Evolutionary conservation across 495 filamentous ascomycete species (phyloP).

Genomic region (Jackrogersella multiformis): DNA sequence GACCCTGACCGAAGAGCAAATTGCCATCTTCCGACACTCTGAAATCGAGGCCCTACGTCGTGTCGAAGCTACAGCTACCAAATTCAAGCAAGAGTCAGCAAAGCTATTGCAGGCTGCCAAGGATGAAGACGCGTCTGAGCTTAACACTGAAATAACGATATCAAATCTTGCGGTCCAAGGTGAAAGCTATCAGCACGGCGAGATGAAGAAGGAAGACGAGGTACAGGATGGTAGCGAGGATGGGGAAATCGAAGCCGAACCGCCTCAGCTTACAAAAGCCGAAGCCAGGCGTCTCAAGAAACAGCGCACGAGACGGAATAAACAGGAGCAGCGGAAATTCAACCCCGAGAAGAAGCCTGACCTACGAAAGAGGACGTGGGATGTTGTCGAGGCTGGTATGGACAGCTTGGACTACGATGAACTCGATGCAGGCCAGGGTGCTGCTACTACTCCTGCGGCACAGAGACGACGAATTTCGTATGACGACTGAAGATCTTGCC

Average conservation of each 20-base stretch:
- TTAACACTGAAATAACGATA: slow-evolving; percentile 1
- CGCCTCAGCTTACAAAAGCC: slow-evolving; percentile 42
- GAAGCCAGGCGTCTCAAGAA: slow-evolving; percentile 44
- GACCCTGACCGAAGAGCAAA: slow-evolving; percentile 91
- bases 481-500: slow-evolving; percentile 52
- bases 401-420: slow-evolving; percentile 64
- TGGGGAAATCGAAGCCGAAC: slow-evolving; percentile 43
- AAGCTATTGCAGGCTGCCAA: slow-evolving; percentile 22
- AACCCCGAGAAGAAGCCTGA: slow-evolving; percentile 60
- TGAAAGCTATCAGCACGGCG: slow-evolving; percentile 42
- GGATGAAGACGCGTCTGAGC: neutral
- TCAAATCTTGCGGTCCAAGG: neutral
- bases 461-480: slow-evolving; percentile 60
- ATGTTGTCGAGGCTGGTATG: slow-evolving; percentile 62
- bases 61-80: slow-evolving; percentile 43
- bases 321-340: slow-evolving; percentile 51
- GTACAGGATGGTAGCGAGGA: slow-evolving; percentile 42
- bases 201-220: slow-evolving; percentile 33
- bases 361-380: slow-evolving; percentile 67
- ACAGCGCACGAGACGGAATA: slow-evolving; percentile 43
- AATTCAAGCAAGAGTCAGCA: slow-evolving; percentile 23
- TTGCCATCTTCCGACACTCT: slow-evolving; percentile 88
- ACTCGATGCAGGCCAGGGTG: slow-evolving; percentile 35
- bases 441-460: slow-evolving; percentile 35
- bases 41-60: slow-evolving; percentile 81